phyloP scores from a whole-genome alignment of 768 basidiomycete genomes.

The Serendipita sp. region DNA sequence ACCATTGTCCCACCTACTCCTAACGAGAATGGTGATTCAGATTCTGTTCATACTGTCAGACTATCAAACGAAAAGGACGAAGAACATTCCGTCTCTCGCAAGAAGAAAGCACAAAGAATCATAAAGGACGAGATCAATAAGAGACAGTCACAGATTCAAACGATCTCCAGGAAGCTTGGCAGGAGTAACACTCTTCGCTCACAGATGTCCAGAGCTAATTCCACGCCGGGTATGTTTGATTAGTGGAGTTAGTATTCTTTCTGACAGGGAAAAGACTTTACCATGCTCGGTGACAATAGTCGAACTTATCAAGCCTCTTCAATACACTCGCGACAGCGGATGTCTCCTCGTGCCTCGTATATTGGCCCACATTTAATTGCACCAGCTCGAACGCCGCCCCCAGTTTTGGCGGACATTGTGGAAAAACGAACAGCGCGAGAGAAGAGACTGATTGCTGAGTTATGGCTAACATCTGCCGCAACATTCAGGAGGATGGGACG shows the following conservation, averaged over 20 bases:
- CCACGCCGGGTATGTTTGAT: slow-evolving; percentile 44
- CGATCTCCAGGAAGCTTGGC: slow-evolving; percentile 63
- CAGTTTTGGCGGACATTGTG: slow-evolving; percentile 16
- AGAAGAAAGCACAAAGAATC: slow-evolving; percentile 62
- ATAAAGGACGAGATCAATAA: slow-evolving; percentile 60
- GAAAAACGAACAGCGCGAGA: slow-evolving; percentile 30
- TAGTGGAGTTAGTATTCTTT: background rate
- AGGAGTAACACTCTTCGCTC: slow-evolving; percentile 37
- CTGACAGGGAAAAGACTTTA: background rate
- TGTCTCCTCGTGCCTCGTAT: background rate
- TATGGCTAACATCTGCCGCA: slow-evolving; percentile 91
- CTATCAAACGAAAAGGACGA: slow-evolving; percentile 5
- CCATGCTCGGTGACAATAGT: slow-evolving; percentile 34
- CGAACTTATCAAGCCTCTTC: slow-evolving; percentile 56
- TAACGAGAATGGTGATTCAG: background rate
- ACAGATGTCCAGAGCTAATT: slow-evolving; percentile 40
- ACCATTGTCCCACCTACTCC: slow-evolving; percentile 10
- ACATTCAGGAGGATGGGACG: slow-evolving; percentile 83
- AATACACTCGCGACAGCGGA: slow-evolving; percentile 55
- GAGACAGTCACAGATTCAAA: slow-evolving; percentile 53
- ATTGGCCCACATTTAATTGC: slow-evolving; percentile 15
- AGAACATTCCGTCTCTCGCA: slow-evolving; percentile 9
- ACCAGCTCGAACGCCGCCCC: slow-evolving; percentile 30
- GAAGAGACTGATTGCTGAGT: slow-evolving; percentile 56
- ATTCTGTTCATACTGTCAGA: background rate